These are phyloP conservation scores for Drechslerella stenobrocha DNA, from an alignment of 2,329 filamentous ascomycete species.

Conservation along the genomic window DNA sequence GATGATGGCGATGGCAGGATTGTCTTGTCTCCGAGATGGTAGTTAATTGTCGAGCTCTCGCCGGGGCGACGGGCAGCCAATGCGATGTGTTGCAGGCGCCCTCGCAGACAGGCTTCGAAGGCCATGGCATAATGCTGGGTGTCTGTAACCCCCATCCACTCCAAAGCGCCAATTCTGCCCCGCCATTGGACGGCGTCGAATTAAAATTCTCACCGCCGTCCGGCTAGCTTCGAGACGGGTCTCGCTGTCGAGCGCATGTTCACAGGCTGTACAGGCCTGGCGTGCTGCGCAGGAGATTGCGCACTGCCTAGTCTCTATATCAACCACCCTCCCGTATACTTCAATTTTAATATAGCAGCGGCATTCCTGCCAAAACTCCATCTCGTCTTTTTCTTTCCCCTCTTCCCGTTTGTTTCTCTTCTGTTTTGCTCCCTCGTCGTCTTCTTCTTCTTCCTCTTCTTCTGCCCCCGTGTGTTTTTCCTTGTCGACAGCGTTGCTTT, in stretches of 20 bases:
- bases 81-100: slow-evolving; percentile 48
- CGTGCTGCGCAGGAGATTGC: slow-evolving; percentile 30
- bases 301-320: slow-evolving; percentile 39
- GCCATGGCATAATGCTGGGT: slow-evolving; percentile 38
- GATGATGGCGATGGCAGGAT: slow-evolving; percentile 6
- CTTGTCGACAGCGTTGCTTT: slow-evolving; percentile 42
- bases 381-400: slow-evolving; percentile 11
- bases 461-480: slow-evolving; percentile 26
- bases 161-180: slow-evolving; percentile 42
- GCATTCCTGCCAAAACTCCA: slow-evolving; percentile 12
- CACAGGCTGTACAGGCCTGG: slow-evolving; percentile 31
- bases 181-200: slow-evolving; percentile 42
- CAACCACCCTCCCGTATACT: slow-evolving; percentile 36
- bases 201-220: slow-evolving; percentile 47
- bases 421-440: slow-evolving; percentile 16
- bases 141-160: slow-evolving; percentile 17
- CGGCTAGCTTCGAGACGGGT: slow-evolving; percentile 31
- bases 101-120: slow-evolving; percentile 22
- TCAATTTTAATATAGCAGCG: slow-evolving; percentile 12
- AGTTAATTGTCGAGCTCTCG: slow-evolving; percentile 17
- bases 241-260: slow-evolving; percentile 24
- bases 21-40: slow-evolving; percentile 7
- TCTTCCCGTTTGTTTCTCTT: slow-evolving; percentile 28
- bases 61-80: slow-evolving; percentile 12
- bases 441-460: slow-evolving; percentile 11